Conservation (phyloP, 202 grass and related monocot genomes). For the Bolboschoenoplectus hybrid region DNA sequence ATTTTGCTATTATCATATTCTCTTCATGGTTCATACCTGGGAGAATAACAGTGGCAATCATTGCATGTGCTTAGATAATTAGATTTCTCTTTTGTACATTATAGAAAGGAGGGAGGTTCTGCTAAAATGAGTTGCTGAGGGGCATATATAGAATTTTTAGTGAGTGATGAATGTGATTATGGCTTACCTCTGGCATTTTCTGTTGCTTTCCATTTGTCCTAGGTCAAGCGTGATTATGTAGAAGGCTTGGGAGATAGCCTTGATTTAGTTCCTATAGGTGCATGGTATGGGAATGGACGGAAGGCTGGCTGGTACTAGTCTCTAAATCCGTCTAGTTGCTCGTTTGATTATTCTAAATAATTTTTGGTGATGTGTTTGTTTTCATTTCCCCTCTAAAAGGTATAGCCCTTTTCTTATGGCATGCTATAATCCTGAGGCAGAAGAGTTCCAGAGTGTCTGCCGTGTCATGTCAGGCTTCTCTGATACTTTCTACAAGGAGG, state of each 20-base stretch:
- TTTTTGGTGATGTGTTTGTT: constrained; percentile 19
- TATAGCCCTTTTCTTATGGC: constrained; percentile 97
- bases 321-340: constrained; percentile 18
- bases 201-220: constrained; percentile 24
- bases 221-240: constrained; percentile 97
- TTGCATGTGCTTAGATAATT: not conserved
- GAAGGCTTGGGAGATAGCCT: constrained; percentile 88
- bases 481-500: constrained; percentile 90
- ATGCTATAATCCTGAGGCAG: constrained; percentile 88
- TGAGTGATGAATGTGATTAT: constrained; percentile 26
- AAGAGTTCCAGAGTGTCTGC: constrained; percentile 95
- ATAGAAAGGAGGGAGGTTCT: not conserved
- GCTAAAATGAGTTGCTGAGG: not conserved
- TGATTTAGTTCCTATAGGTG: constrained; percentile 83
- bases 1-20: not conserved
- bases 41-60: not conserved
- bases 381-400: constrained; percentile 46
- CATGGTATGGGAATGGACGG: constrained; percentile 94
- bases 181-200: not conserved
- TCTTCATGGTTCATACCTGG: not conserved
- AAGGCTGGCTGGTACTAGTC: constrained; percentile 77
- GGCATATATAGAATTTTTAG: not conserved
- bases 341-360: constrained; percentile 19
- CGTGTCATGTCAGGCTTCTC: constrained; percentile 97
- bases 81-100: not conserved